Conservation (phyloP, 148 eudicot species). For the Drosera capensis region DNA sequence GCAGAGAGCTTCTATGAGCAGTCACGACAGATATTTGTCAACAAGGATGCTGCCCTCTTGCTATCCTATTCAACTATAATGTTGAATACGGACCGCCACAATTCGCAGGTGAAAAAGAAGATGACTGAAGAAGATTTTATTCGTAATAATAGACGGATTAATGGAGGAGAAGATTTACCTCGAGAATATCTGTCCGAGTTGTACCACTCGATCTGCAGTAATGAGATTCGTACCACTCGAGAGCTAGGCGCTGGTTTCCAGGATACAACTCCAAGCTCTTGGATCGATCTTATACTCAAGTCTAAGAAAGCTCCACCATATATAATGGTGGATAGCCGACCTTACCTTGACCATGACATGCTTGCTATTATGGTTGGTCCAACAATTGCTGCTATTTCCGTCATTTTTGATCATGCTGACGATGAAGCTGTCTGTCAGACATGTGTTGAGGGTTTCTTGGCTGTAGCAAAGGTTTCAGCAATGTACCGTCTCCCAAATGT, state of each 20-base stretch:
- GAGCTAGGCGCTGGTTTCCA: slow-evolving; percentile 57
- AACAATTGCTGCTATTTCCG: slow-evolving; percentile 88
- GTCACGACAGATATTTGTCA: slow-evolving; percentile 58
- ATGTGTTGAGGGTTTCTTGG: slow-evolving; percentile 79
- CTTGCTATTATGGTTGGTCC: slow-evolving; percentile 89
- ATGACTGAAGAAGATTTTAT: slow-evolving; percentile 95
- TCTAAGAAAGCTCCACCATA: slow-evolving; percentile 55
- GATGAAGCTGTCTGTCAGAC: slow-evolving; percentile 72
- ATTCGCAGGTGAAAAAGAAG: slow-evolving; percentile 86
- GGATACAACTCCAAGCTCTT: slow-evolving; percentile 53
- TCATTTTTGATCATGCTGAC: slow-evolving; percentile 84
- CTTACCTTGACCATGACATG: slow-evolving; percentile 76
- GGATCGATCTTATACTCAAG: slow-evolving; percentile 80
- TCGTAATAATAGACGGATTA: slow-evolving; percentile 70
- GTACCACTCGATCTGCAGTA: slow-evolving; percentile 63
- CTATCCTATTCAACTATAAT: slow-evolving; percentile 74
- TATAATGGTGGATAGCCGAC: slow-evolving; percentile 51
- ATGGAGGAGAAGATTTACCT: slow-evolving; percentile 91
- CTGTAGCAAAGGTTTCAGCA: slow-evolving; percentile 76
- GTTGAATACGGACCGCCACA: slow-evolving; percentile 94
- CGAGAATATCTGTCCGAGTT: slow-evolving; percentile 67
- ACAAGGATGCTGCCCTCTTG: slow-evolving; percentile 89
- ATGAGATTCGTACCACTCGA: slow-evolving; percentile 78
- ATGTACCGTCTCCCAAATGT: slow-evolving; percentile 67
- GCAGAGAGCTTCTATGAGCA: slow-evolving; percentile 83